phyloP scores from a whole-genome alignment of 768 basidiomycete genomes.

The Boletus reticulatus region DNA sequence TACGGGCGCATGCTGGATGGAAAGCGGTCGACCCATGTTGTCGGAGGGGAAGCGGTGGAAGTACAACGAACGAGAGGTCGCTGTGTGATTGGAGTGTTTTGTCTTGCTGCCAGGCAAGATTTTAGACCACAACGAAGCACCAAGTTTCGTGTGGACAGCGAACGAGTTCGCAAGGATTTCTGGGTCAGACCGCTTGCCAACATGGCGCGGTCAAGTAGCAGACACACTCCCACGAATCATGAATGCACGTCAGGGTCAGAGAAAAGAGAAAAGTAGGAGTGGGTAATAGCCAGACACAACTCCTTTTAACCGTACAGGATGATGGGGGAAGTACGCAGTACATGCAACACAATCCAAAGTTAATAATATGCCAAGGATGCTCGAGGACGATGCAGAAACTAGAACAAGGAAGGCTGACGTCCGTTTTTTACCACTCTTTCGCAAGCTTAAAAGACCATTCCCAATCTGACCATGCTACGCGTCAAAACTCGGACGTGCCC shows the following conservation, averaged over 20 bases:
- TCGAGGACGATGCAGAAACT: constrained; percentile 24
- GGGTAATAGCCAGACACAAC: constrained; percentile 10
- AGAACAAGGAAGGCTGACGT: neutral
- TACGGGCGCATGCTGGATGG: constrained; percentile 71
- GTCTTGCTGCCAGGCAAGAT: neutral
- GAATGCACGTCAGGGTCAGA: neutral
- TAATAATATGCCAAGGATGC: constrained; percentile 30
- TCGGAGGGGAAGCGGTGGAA: constrained; percentile 18
- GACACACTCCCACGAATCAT: neutral
- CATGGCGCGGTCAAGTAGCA: constrained; percentile 5
- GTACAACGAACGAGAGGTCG: constrained; percentile 13
- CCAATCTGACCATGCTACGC: constrained; percentile 24
- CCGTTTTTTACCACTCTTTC: constrained; percentile 76
- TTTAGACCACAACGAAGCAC: neutral
- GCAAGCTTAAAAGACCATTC: constrained; percentile 86
- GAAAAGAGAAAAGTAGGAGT: neutral
- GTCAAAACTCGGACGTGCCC: constrained; percentile 7
- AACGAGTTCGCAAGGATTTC: neutral
- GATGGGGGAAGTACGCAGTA: constrained; percentile 28
- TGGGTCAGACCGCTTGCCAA: constrained; percentile 4
- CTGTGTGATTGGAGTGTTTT: neutral
- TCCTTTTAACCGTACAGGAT: constrained; percentile 20
- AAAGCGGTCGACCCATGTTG: constrained; percentile 67
- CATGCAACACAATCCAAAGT: constrained; percentile 24
- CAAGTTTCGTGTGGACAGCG: neutral